Percentiles rank a stretch among this genome's conserved stretches.
phyloP scores from a whole-genome alignment of 345 rosid genomes.

The Eucalyptus urophylla region DNA sequence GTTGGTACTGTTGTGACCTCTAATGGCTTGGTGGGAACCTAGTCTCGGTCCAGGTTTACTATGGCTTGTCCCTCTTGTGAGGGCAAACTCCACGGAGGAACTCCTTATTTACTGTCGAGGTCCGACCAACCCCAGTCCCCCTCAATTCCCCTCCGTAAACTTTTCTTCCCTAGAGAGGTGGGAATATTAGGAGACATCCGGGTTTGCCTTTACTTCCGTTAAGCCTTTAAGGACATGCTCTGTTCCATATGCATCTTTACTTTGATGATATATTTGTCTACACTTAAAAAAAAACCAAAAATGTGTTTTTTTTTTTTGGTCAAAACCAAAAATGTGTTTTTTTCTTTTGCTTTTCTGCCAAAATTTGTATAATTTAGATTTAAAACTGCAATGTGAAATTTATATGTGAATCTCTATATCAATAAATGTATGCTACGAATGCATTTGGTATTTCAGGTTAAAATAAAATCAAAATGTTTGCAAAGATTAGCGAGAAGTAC shows the following conservation, averaged over 20 bases:
- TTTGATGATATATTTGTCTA: neutral
- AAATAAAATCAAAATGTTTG: neutral
- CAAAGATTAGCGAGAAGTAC: neutral
- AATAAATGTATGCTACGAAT: neutral
- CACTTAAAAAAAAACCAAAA: neutral
- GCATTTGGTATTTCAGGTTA: neutral
- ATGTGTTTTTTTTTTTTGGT: neutral
- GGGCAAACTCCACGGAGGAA: no score
- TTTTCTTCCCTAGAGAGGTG: no score
- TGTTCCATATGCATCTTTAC: no score
- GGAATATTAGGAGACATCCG: no score
- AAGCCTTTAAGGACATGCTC: no score
- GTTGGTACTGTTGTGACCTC: no score
- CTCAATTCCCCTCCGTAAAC: no score
- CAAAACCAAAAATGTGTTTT: neutral
- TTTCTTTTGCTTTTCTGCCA: neutral
- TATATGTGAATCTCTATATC: neutral
- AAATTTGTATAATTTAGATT: neutral
- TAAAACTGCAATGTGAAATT: neutral
- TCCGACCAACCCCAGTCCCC: no score
- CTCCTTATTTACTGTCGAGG: no score
- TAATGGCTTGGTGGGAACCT: no score
- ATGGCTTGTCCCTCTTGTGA: no score
- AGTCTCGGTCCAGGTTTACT: no score
- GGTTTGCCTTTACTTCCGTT: fast-evolving